A percentile compares a stretch with the other conserved stretches of the same genome.
These are phyloP conservation scores for Pichia cactophila DNA, from an alignment of 1,139 yeast genomes.

Conservation along the genomic window DNA sequence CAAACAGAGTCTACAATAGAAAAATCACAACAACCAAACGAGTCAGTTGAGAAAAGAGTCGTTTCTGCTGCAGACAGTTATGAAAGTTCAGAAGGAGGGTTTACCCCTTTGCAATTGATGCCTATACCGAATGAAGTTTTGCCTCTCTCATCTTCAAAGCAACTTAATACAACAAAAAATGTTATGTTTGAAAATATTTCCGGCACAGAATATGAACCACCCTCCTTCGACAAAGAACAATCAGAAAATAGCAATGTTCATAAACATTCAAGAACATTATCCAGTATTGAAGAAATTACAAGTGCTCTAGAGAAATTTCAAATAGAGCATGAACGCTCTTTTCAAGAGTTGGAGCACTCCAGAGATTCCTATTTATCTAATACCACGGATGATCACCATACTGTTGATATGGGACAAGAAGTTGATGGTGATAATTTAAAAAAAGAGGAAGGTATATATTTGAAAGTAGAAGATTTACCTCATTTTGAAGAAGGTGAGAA, in stretches of 20 bases:
- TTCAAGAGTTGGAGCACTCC: background rate
- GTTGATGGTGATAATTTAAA: background rate
- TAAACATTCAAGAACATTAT: constrained; percentile 15
- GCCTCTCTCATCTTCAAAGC: background rate
- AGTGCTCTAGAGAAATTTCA: constrained; percentile 14
- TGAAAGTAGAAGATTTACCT: constrained; percentile 13
- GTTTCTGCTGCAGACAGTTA: background rate
- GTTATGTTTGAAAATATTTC: background rate
- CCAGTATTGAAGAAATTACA: constrained; percentile 18
- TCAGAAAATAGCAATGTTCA: constrained; percentile 2
- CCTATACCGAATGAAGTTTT: background rate
- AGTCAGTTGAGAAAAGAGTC: background rate
- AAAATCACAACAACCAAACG: background rate
- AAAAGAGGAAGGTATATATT: constrained; percentile 1
- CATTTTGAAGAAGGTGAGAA: constrained; percentile 9
- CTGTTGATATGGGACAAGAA: background rate
- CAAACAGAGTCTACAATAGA: background rate
- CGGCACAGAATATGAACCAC: constrained; percentile 6
- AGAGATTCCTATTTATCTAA: background rate
- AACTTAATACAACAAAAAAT: constrained; percentile 2
- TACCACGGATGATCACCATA: background rate
- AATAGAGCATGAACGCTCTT: constrained; percentile 10
- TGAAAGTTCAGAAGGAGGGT: constrained; percentile 11
- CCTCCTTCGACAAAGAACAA: background rate
- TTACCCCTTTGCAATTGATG: constrained; percentile 10